phyloP scores from a whole-genome alignment of 108 stramenopile species.

The Schizochytrium sp. region DNA sequence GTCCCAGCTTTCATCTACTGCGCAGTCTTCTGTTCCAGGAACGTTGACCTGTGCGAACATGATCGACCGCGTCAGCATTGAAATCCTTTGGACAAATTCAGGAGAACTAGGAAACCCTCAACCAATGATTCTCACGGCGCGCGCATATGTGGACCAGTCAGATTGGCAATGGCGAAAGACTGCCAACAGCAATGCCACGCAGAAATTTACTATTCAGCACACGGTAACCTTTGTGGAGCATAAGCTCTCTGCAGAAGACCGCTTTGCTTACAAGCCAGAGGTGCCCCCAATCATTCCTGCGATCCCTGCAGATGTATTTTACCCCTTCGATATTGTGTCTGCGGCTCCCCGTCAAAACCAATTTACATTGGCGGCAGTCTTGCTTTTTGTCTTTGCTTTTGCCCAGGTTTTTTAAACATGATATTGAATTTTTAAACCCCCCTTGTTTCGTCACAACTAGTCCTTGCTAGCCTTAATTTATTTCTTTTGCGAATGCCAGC shows the following conservation, averaged over 20 bases:
- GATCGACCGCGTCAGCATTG: conserved; percentile 36
- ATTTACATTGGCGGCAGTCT: not conserved
- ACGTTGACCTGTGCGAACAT: conserved; percentile 22
- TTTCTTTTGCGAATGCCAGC: no score
- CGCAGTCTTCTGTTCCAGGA: conserved; percentile 1
- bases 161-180: conserved; percentile 55
- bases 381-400: not conserved
- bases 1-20: not conserved
- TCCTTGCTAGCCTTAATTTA: no score
- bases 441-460: no score
- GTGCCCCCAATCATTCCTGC: conserved; percentile 20
- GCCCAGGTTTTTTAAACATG: not conserved
- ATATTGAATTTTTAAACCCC: not conserved
- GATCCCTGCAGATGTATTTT: conserved; percentile 39
- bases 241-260: conserved; percentile 4
- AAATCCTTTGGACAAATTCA: conserved; percentile 42
- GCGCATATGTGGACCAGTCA: conserved; percentile 1
- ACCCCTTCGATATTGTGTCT: conserved; percentile 51
- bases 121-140: conserved; percentile 39
- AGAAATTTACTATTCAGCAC: conserved; percentile 3
- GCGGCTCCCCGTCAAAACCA: not conserved
- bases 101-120: conserved; percentile 45
- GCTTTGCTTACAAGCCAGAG: conserved; percentile 43
- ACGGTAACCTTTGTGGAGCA: conserved; percentile 49
- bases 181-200: not conserved